These are phyloP conservation scores for Lecanicillium sp. DNA, from an alignment of 2,329 filamentous ascomycete species.

Conservation along the genomic window DNA sequence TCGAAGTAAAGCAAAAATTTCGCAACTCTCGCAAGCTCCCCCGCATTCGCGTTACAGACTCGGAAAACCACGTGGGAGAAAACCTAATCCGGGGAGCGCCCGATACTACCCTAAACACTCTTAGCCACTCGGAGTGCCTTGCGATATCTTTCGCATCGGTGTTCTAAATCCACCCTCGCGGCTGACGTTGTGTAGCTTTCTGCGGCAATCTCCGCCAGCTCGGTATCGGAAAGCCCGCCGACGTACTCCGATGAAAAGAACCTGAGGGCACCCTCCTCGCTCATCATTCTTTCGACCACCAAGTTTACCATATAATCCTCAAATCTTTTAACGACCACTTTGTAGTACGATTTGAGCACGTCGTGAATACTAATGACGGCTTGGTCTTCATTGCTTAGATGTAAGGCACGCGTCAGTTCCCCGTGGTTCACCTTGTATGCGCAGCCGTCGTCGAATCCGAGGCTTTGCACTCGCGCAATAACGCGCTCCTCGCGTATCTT, in stretches of 20 bases:
- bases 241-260: constrained; percentile 3
- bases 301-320: constrained; percentile 1
- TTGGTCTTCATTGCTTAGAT: constrained; percentile 4
- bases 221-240: background rate
- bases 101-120: background rate
- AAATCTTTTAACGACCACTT: constrained; percentile 4
- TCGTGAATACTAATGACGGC: constrained; percentile 2
- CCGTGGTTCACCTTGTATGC: background rate
- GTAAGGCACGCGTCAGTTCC: background rate
- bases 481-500: constrained; percentile 1
- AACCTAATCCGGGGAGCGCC: background rate
- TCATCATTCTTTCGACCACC: constrained; percentile 1
- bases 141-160: constrained; percentile 1
- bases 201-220: constrained; percentile 1
- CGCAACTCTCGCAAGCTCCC: too few relatives aligned
- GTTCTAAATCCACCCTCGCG: background rate
- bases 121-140: constrained; percentile 1
- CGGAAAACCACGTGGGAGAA: background rate
- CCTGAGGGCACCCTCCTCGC: background rate
- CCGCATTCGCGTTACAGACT: background rate
- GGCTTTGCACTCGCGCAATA: background rate
- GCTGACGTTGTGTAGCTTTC: constrained; percentile 1
- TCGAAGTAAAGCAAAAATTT: too few relatives aligned
- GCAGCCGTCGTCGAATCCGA: background rate
- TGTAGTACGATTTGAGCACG: constrained; percentile 3